phyloP scores from a whole-genome alignment of 2,329 filamentous ascomycete genomes.

The Aspergillus arachidicola region DNA sequence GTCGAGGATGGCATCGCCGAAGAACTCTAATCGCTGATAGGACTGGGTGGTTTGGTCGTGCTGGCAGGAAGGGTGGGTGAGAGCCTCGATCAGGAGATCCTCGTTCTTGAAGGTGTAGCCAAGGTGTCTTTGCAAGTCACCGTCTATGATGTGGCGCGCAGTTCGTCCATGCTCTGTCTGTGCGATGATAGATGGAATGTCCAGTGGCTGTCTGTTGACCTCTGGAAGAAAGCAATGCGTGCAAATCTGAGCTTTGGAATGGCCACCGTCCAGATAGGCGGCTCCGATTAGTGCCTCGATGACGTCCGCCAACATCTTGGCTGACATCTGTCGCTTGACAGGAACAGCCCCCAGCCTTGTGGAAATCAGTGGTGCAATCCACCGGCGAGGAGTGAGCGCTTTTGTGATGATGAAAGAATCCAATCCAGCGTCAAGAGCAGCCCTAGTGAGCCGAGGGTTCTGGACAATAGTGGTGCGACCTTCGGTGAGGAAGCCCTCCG shows the following conservation, averaged over 20 bases:
- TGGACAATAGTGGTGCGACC: slow-evolving; percentile 72
- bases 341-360: slow-evolving; percentile 31
- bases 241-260: slow-evolving; percentile 64
- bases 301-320: slow-evolving; percentile 83
- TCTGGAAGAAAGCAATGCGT: slow-evolving; percentile 68
- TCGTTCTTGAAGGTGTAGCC: slow-evolving; percentile 73
- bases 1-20: slow-evolving; percentile 86
- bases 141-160: slow-evolving; percentile 19
- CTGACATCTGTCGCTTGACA: slow-evolving; percentile 56
- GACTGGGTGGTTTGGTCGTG: slow-evolving; percentile 54
- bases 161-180: background rate
- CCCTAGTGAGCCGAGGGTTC: slow-evolving; percentile 71
- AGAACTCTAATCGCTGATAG: slow-evolving; percentile 80
- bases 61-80: slow-evolving; percentile 73
- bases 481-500: slow-evolving; percentile 73
- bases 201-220: slow-evolving; percentile 32
- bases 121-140: slow-evolving; percentile 40
- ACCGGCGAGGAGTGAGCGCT: slow-evolving; percentile 69
- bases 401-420: slow-evolving; percentile 73
- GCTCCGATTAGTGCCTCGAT: slow-evolving; percentile 83
- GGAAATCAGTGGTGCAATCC: slow-evolving; percentile 66
- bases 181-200: slow-evolving; percentile 9
- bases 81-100: slow-evolving; percentile 71
- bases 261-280: slow-evolving; percentile 69
- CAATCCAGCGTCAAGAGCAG: slow-evolving; percentile 65